These are phyloP conservation scores for Alternaria triticimaculans DNA, from an alignment of 2,329 filamentous ascomycete genomes.

Conservation along the genomic window DNA sequence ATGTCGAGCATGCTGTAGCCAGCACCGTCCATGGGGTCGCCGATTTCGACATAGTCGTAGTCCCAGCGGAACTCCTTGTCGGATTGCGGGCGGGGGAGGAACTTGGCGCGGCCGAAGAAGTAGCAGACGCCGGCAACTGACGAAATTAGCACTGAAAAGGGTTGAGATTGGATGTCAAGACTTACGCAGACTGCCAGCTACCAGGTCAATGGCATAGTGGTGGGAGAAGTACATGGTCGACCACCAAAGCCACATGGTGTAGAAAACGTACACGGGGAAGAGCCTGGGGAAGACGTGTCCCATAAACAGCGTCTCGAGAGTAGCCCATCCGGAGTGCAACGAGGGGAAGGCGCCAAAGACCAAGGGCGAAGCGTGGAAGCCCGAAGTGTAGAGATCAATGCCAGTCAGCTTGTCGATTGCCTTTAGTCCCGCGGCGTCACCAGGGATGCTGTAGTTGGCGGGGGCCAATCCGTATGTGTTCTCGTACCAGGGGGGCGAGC, in stretches of 20 bases:
- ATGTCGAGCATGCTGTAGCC: conserved; percentile 64
- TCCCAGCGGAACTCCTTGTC: conserved; percentile 93
- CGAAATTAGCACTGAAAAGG: conserved; percentile 29
- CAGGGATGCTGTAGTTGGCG: conserved; percentile 89
- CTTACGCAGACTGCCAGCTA: conserved; percentile 75
- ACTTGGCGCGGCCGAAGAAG: conserved; percentile 80
- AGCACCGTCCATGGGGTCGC: conserved; percentile 63
- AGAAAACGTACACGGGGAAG: conserved; percentile 78
- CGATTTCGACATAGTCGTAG: conserved; percentile 90
- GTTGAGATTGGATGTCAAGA: not conserved
- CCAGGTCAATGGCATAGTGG: conserved; percentile 93
- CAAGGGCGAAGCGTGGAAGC: conserved; percentile 86
- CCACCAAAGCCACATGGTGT: conserved; percentile 96
- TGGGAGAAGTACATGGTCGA: conserved; percentile 98
- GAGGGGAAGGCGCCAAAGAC: conserved; percentile 96
- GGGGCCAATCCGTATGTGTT: conserved; percentile 89
- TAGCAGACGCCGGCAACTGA: conserved; percentile 73
- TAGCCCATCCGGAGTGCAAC: conserved; percentile 87
- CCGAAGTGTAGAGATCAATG: conserved; percentile 90
- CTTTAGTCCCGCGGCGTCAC: conserved; percentile 86
- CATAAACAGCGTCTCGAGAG: conserved; percentile 90
- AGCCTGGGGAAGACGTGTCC: conserved; percentile 87
- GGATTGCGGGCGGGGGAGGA: conserved; percentile 79
- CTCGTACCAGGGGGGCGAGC: conserved; percentile 97
- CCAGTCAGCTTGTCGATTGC: conserved; percentile 90